Percentiles rank a stretch among this genome's conserved stretches.
Evolutionary conservation across 345 rosid genomes (phyloP).

Genomic region (Salix dunnii): DNA sequence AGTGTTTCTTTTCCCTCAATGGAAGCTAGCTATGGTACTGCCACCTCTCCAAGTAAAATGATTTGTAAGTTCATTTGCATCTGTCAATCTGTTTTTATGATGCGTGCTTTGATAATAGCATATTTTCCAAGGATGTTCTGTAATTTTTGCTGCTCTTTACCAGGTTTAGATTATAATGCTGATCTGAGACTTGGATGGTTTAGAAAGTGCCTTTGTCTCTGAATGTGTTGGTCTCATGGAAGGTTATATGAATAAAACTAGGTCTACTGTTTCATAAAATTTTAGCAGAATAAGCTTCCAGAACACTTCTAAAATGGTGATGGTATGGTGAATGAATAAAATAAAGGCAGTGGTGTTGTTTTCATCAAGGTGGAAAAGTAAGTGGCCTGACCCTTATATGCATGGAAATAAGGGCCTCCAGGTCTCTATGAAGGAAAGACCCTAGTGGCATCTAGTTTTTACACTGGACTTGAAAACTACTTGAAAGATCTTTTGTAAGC

Average conservation of each 20-base stretch:
- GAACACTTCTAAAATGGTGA: background rate
- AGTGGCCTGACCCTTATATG: background rate
- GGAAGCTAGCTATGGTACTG: too few relatives aligned
- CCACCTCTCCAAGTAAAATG: too few relatives aligned
- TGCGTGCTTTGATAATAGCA: too few relatives aligned
- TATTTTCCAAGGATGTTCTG: too few relatives aligned
- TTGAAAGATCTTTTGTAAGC: background rate
- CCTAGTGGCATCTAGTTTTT: background rate
- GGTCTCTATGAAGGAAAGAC: background rate
- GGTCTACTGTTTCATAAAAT: background rate
- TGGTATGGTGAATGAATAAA: background rate
- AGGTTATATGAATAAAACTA: background rate
- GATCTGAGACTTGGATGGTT: too few relatives aligned
- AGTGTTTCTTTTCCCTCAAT: too few relatives aligned
- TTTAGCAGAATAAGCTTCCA: background rate
- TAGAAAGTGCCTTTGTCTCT: background rate
- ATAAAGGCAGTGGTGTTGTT: background rate
- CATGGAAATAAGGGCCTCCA: background rate
- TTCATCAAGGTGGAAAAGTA: background rate
- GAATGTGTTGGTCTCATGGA: background rate
- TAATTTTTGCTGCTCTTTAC: too few relatives aligned
- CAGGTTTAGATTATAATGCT: too few relatives aligned
- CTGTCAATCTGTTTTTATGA: too few relatives aligned
- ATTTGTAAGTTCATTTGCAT: too few relatives aligned
- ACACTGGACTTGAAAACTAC: background rate